Evolutionary conservation across 331 rosid genomes (phyloP).

Genomic region (Arachis monticola): DNA sequence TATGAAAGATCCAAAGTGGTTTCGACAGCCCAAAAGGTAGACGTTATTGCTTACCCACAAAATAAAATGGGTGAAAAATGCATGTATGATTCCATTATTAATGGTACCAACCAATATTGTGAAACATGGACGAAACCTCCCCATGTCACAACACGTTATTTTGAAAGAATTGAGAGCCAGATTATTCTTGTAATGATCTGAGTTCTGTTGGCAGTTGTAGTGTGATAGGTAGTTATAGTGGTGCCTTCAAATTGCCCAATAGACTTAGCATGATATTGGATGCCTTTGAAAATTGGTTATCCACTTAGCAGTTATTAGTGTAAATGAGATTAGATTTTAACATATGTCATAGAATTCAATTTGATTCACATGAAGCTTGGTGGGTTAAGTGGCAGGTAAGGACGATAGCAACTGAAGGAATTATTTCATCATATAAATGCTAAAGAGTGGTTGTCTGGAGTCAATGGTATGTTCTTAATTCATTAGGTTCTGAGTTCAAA

Average conservation of each 20-base stretch:
- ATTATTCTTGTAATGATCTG: too few relatives aligned
- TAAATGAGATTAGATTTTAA: conserved; percentile 37
- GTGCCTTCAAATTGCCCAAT: conserved; percentile 28
- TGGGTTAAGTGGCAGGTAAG: conserved; percentile 73
- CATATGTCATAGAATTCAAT: conserved; percentile 36
- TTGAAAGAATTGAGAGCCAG: too few relatives aligned
- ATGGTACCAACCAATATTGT: too few relatives aligned
- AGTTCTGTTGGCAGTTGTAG: too few relatives aligned
- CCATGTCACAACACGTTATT: too few relatives aligned
- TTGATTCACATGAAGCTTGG: conserved; percentile 40
- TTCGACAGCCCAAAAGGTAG: too few relatives aligned
- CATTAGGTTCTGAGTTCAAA: conserved; percentile 40
- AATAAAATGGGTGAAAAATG: too few relatives aligned
- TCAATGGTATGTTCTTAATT: conserved; percentile 57
- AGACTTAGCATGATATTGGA: conserved; percentile 12
- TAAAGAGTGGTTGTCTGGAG: conserved; percentile 49
- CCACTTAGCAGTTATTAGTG: conserved; percentile 34
- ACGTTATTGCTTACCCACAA: too few relatives aligned
- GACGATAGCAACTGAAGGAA: conserved; percentile 57
- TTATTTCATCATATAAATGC: conserved; percentile 49
- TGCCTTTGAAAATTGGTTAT: conserved; percentile 27
- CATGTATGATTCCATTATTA: too few relatives aligned
- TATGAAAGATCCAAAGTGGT: too few relatives aligned
- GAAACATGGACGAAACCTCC: too few relatives aligned
- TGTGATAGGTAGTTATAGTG: background rate